A percentile compares a stretch with the other conserved stretches of the same genome.
Conservation (phyloP, 805 yeast species). For the Kodamaea laetipori region DNA sequence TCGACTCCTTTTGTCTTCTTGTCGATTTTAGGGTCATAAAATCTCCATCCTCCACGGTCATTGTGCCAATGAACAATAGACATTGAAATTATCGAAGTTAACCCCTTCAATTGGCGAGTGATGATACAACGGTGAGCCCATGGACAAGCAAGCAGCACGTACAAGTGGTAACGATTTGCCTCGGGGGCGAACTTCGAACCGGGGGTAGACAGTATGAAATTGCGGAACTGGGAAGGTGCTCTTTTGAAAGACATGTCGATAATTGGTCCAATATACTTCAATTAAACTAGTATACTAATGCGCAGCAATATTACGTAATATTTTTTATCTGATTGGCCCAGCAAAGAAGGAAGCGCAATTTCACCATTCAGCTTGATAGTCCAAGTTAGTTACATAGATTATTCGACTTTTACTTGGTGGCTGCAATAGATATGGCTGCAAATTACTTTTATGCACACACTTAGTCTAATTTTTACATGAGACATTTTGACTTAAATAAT, state of each 20-base stretch:
- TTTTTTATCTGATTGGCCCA: too few species aligned
- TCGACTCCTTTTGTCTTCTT: slow-evolving; percentile 40
- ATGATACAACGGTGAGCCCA: slow-evolving; percentile 92
- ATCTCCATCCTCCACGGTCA: slow-evolving; percentile 89
- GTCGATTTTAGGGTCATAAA: slow-evolving; percentile 46
- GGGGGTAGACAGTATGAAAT: slow-evolving; percentile 1
- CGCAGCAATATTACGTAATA: slow-evolving; percentile 1
- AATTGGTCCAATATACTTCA: not conserved
- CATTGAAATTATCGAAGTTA: slow-evolving; percentile 55
- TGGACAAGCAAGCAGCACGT: slow-evolving; percentile 89
- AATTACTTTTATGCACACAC: too few species aligned
- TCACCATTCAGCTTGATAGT: too few species aligned
- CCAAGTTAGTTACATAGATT: too few species aligned
- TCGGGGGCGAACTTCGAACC: slow-evolving; percentile 66
- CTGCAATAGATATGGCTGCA: too few species aligned
- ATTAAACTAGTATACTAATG: not conserved
- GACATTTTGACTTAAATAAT: too few species aligned
- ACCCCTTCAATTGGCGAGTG: slow-evolving; percentile 71
- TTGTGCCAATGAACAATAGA: slow-evolving; percentile 90
- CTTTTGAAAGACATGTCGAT: slow-evolving; percentile 1
- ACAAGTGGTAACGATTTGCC: slow-evolving; percentile 78
- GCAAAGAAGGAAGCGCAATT: too few species aligned
- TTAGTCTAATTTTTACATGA: too few species aligned
- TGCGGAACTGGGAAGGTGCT: slow-evolving; percentile 3
- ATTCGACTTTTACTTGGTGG: too few species aligned